Base-by-base conservation (phyloP, 2,329 filamentous ascomycete genomes). In the Cladophialophora carrionii region DNA sequence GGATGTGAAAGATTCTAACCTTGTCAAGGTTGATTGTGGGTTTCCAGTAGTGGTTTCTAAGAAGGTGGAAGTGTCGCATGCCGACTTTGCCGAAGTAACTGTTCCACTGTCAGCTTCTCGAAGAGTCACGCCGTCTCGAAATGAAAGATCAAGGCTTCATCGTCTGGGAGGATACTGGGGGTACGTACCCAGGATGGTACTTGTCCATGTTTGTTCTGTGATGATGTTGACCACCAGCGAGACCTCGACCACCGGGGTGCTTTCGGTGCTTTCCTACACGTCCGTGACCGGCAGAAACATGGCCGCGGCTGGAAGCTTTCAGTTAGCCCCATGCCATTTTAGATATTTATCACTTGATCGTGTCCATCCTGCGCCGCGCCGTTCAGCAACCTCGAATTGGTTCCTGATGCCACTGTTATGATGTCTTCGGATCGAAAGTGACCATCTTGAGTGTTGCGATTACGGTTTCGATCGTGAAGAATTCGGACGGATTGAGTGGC, bases 181-280 rank as follows among this genome's bases (percentile, higher is more conserved):
- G 92, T 92, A 84, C 98, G 91, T 98, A 98, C 92, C 95, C 95
- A 71, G 94, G 92, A 80, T 96, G 91, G 89, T 94, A 92, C 84
- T 94, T 93, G 82, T 91, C 89, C 77, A 92, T 84, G 85, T 96
- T 96, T 78, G 91, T 96, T 74, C 91, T 84, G 88, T 96, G 92
- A 85, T 99, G 95, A 87, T 99, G 95, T 85, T 97, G 92, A 88
- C 93, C 94, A 96, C 95, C 94, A 81, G 95, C 95, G 84, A 91
- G 91, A 88, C 87, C 87, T 79, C 87, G 87, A 85, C 86, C 87
- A 87, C 87, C 87, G 78, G 87, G 87, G 77, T 88, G 85, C 89
- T 99, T 98, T 80, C 95, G 87, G 90, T 97, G 93, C 90, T 98
- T 98, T 82, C 95, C 95, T 80, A 98, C 83, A 88, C 94, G 94